Conservation (phyloP, 305 asterid species). For the Fraxinus greggii region DNA sequence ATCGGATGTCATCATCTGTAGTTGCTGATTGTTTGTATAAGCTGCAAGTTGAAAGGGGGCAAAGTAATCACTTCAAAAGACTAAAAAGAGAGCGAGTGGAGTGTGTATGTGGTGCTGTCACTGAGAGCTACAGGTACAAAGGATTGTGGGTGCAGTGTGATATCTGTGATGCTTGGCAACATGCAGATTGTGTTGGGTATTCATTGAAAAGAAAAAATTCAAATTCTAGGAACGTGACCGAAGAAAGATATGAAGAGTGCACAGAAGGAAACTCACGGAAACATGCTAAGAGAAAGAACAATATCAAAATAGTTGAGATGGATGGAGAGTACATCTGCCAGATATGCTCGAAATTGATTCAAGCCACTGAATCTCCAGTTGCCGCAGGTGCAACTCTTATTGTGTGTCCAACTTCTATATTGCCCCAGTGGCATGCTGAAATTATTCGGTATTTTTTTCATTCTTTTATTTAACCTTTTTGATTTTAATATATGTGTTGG, state of each 20-base stretch:
- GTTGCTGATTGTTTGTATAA: constrained; percentile 33
- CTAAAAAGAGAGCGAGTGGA: constrained; percentile 89
- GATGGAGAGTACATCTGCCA: constrained; percentile 67
- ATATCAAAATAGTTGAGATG: constrained; percentile 52
- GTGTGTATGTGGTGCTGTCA: constrained; percentile 90
- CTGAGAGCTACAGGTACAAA: constrained; percentile 70
- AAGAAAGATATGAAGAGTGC: constrained; percentile 27
- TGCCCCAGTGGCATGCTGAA: constrained; percentile 98
- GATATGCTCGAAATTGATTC: constrained; percentile 72
- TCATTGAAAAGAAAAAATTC: constrained; percentile 50
- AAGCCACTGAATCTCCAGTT: constrained; percentile 82
- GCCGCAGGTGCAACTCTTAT: constrained; percentile 95
- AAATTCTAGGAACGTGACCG: constrained; percentile 34
- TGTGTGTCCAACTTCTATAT: constrained; percentile 94
- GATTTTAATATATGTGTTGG: constrained; percentile 2
- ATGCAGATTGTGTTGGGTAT: constrained; percentile 91
- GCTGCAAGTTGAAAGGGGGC: constrained; percentile 40
- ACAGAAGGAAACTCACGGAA: constrained; percentile 38
- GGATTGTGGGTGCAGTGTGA: constrained; percentile 99
- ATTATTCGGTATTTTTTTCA: constrained; percentile 74
- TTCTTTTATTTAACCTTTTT: constrained; percentile 18
- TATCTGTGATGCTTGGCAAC: constrained; percentile 98
- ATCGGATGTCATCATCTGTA: constrained; percentile 67
- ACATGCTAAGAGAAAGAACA: constrained; percentile 42
- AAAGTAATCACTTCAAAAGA: constrained; percentile 53